Evolutionary conservation across 164 flowering plant species (phyloP).

Genomic region (Magnolia kwangsiensis): DNA sequence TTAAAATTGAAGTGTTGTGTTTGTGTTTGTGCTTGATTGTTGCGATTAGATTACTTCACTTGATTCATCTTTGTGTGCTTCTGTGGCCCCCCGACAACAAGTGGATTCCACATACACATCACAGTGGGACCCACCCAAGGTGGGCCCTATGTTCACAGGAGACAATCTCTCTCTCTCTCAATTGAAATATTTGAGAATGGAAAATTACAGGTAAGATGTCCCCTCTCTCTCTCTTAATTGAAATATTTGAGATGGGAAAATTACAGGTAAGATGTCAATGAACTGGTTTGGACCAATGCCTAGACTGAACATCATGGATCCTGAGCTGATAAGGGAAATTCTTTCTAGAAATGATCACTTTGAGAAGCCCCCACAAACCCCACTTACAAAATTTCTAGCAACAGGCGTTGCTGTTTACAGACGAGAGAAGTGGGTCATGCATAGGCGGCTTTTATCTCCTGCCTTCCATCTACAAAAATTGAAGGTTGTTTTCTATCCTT

Average conservation of each 20-base stretch:
- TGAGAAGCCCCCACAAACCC: constrained; percentile 34
- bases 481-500: constrained; percentile 25
- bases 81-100: no score
- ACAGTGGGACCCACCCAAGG: no score
- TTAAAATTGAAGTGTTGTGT: no score
- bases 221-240: not conserved
- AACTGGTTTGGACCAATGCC: constrained; percentile 40
- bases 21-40: no score
- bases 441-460: constrained; percentile 33
- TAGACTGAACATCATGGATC: constrained; percentile 35
- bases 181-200: not conserved
- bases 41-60: no score
- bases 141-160: no score
- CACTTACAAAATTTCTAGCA: constrained; percentile 24
- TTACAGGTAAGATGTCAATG: constrained; percentile 35
- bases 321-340: constrained; percentile 33
- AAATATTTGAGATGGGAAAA: not conserved
- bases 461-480: constrained; percentile 47
- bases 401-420: constrained; percentile 31
- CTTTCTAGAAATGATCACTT: constrained; percentile 37
- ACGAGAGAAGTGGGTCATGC: constrained; percentile 46
- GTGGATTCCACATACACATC: no score
- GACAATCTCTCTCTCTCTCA: not conserved
- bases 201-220: constrained; percentile 33
- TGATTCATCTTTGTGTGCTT: no score